A percentile compares a stretch with the other conserved stretches of the same genome.
These are phyloP conservation scores for Ilyonectria mors-panacis DNA, from an alignment of 2,329 filamentous ascomycete species.

Conservation along the genomic window DNA sequence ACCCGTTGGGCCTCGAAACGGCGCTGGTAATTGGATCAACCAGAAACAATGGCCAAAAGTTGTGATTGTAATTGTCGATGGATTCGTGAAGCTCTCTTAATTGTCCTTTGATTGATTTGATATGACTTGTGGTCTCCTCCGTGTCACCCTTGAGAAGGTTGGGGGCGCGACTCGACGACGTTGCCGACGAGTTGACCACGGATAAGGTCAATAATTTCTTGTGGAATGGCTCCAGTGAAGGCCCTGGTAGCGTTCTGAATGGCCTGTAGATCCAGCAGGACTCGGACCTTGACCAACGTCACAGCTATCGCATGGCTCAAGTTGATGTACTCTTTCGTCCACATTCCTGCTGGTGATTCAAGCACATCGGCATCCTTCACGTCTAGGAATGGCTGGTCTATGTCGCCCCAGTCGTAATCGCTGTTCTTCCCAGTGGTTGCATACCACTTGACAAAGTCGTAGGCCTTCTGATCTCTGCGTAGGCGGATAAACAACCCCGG, in stretches of 20 bases:
- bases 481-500: slow-evolving; percentile 62
- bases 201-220: slow-evolving; percentile 43
- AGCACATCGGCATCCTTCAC: slow-evolving; percentile 58
- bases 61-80: slow-evolving; percentile 31
- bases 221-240: slow-evolving; percentile 29
- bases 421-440: slow-evolving; percentile 28
- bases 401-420: slow-evolving; percentile 41
- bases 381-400: slow-evolving; percentile 49
- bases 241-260: slow-evolving; percentile 30
- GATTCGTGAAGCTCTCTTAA: slow-evolving; percentile 28
- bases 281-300: slow-evolving; percentile 43
- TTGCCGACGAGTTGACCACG: slow-evolving; percentile 32
- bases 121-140: neutral
- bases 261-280: slow-evolving; percentile 42
- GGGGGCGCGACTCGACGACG: slow-evolving; percentile 6
- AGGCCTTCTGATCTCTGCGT: slow-evolving; percentile 65
- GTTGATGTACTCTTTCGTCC: slow-evolving; percentile 18
- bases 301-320: slow-evolving; percentile 35
- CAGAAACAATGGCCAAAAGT: slow-evolving; percentile 41
- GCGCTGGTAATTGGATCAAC: slow-evolving; percentile 6
- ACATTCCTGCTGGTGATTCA: slow-evolving; percentile 46
- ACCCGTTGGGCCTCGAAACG: slow-evolving; percentile 16
- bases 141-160: slow-evolving; percentile 17
- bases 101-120: slow-evolving; percentile 37
- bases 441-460: slow-evolving; percentile 60